Percentiles rank a stretch among this genome's conserved stretches.
These are phyloP conservation scores for Sporisorium scitamineum DNA, from an alignment of 1,284 basidiomycete genomes.

Conservation along the genomic window DNA sequence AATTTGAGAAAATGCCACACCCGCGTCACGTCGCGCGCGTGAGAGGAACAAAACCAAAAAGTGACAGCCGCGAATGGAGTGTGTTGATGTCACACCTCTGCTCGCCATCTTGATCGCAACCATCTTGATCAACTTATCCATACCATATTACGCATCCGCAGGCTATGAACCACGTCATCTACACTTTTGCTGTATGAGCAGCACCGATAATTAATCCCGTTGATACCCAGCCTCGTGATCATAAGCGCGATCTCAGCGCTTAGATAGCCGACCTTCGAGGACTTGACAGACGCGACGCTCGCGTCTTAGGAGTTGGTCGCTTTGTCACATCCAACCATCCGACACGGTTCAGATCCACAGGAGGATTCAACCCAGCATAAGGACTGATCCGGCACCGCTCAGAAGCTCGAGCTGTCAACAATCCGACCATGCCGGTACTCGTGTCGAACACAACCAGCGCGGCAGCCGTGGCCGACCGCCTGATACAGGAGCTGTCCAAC, in stretches of 20 bases:
- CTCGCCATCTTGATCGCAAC: slow-evolving; percentile 4
- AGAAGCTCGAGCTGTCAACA: neutral
- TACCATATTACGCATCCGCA: neutral
- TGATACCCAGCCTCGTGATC: neutral
- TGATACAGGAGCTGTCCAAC: slow-evolving; percentile 26
- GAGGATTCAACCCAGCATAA: neutral
- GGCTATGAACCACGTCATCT: neutral
- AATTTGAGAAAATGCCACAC: neutral
- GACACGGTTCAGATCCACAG: neutral
- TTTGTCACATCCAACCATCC: too few relatives aligned
- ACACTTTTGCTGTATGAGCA: neutral
- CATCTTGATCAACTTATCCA: slow-evolving; percentile 1
- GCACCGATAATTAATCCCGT: neutral
- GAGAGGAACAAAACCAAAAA: slow-evolving; percentile 1
- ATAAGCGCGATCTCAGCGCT: neutral
- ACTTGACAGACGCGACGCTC: neutral
- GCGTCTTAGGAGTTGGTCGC: neutral
- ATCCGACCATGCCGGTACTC: slow-evolving; percentile 28
- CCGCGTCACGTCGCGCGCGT: slow-evolving; percentile 30
- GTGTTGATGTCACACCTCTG: slow-evolving; percentile 10
- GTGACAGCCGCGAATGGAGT: slow-evolving; percentile 10
- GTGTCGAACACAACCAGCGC: slow-evolving; percentile 11
- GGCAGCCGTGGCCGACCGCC: slow-evolving; percentile 25
- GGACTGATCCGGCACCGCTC: neutral
- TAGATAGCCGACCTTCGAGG: neutral